Percentiles rank a stretch among this genome's conserved stretches.
These are phyloP conservation scores for Boletus huronensis DNA, from an alignment of 768 basidiomycete species.

Conservation along the genomic window DNA sequence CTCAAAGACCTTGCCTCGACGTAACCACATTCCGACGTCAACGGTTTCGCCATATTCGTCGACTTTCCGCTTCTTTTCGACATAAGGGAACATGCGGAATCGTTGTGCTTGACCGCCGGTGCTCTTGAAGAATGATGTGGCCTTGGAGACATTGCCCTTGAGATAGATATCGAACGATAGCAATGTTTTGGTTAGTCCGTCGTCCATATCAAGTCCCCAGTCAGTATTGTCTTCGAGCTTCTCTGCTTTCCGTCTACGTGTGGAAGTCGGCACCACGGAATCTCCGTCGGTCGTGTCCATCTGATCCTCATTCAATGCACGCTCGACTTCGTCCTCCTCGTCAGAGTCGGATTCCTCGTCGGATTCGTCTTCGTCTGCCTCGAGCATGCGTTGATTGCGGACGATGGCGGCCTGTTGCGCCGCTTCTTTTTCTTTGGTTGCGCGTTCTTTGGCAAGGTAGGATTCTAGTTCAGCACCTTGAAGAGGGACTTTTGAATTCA, in stretches of 20 bases:
- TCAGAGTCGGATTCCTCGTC: constrained; percentile 67
- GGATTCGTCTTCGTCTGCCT: constrained; percentile 89
- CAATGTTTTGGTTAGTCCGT: constrained; percentile 66
- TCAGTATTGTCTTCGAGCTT: constrained; percentile 53
- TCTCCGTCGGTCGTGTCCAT: constrained; percentile 44
- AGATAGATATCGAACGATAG: constrained; percentile 95
- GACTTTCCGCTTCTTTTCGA: constrained; percentile 87
- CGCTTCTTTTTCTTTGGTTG: constrained; percentile 76
- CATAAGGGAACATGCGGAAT: constrained; percentile 96
- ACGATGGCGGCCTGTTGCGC: constrained; percentile 82
- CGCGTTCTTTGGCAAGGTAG: constrained; percentile 70
- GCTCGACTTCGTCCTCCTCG: constrained; percentile 55
- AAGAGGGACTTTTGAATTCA: constrained; percentile 86
- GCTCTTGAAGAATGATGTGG: constrained; percentile 84
- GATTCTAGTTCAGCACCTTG: constrained; percentile 85
- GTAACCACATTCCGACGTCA: constrained; percentile 94
- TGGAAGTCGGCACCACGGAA: constrained; percentile 17
- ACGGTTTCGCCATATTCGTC: constrained; percentile 96
- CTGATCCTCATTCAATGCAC: constrained; percentile 47
- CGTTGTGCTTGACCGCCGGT: constrained; percentile 67
- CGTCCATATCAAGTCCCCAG: constrained; percentile 75
- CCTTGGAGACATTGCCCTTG: constrained; percentile 90
- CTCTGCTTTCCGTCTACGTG: constrained; percentile 42
- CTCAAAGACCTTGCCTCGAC: constrained; percentile 87
- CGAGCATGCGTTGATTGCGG: constrained; percentile 82